Evolutionary conservation across 345 rosid species (phyloP), one percentile per base, ranked within the genome.

Genomic region (Chamaenerion angustifolium): DNA sequence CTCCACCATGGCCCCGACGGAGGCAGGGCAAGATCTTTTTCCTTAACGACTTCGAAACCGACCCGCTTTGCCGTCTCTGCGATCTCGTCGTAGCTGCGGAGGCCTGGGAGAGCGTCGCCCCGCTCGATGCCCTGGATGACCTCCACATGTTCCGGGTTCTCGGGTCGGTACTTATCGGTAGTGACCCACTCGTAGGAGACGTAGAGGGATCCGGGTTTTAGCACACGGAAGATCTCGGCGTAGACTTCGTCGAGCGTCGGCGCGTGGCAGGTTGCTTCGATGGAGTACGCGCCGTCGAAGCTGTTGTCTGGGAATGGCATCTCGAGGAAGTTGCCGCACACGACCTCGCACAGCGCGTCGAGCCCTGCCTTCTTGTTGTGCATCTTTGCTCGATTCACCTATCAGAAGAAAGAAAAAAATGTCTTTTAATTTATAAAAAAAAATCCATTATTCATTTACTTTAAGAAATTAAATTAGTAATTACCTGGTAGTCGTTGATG

Each of bases 241-340:
- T 90, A 86, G 1, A 86, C 94, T 16, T 86, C 94, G 19, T 83
- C 94, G 0, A 90, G 74, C 58, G 68, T 71, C 4, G 98, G 98
- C 64, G 98, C 95, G 80, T 92, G 98, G 45, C 98, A 87, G 0
- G 98, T 92, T 1, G 98, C 98, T 42, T 92, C 98, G 17, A 92
- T 87, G 0, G 98, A 74, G 80, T 87, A 92, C 43, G 96, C 96
- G 48, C 96, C 98, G 63, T 92, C 96, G 74, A 87, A 92, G 68
- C 71, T 71, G 68, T 57, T 55, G 11, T 83, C 93, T 0, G 65
- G 61, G 51, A 92, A 92, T 43, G 96, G 98, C 96, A 92, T 92
- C 68, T 83, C 46, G 0, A 92, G 77, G 76, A 92, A 92, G 71
- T 92, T 87, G 4, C 95, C 95, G 17, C 85, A 75, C 0, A 90